Percentiles rank a stretch among this genome's conserved stretches.
Conservation (phyloP, 108 stramenopile genomes). For the Stephanodiscus triporus region DNA sequence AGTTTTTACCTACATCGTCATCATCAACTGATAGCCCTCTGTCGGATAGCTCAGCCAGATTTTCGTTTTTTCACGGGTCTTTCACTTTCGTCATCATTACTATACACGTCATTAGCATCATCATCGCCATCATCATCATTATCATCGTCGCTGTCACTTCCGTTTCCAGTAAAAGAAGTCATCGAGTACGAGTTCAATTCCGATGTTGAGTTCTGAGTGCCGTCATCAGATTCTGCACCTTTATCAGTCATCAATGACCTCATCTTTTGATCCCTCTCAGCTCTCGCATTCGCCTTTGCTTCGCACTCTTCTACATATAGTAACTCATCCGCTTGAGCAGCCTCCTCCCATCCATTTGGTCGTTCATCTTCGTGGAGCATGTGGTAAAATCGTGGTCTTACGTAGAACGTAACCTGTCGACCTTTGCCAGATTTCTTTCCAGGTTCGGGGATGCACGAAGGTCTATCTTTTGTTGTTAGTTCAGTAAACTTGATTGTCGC, state of each 20-base stretch:
- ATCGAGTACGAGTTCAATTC: conserved; percentile 24
- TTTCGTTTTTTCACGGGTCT: conserved; percentile 4
- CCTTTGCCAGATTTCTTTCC: conserved; percentile 60
- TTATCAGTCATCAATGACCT: conserved; percentile 36
- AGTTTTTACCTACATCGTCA: background rate
- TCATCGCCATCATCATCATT: background rate
- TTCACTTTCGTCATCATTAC: conserved; percentile 1
- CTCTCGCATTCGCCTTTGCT: conserved; percentile 38
- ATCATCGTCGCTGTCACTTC: background rate
- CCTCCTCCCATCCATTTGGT: conserved; percentile 81
- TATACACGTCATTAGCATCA: background rate
- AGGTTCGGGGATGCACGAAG: conserved; percentile 62
- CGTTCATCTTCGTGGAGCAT: conserved; percentile 66
- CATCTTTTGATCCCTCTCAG: conserved; percentile 40
- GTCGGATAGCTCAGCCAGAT: background rate
- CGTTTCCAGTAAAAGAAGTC: conserved; percentile 14
- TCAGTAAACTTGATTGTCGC: conserved; percentile 81
- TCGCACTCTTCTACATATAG: conserved; percentile 44
- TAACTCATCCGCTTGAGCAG: conserved; percentile 69
- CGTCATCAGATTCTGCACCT: conserved; percentile 18
- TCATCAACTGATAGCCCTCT: background rate
- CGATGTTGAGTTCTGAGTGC: conserved; percentile 9
- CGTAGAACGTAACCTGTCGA: conserved; percentile 76
- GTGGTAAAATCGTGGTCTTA: conserved; percentile 86
- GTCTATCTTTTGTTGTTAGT: conserved; percentile 80